Base-by-base conservation (phyloP, 139 green algal genomes). In the Desmodesmus armatus region DNA sequence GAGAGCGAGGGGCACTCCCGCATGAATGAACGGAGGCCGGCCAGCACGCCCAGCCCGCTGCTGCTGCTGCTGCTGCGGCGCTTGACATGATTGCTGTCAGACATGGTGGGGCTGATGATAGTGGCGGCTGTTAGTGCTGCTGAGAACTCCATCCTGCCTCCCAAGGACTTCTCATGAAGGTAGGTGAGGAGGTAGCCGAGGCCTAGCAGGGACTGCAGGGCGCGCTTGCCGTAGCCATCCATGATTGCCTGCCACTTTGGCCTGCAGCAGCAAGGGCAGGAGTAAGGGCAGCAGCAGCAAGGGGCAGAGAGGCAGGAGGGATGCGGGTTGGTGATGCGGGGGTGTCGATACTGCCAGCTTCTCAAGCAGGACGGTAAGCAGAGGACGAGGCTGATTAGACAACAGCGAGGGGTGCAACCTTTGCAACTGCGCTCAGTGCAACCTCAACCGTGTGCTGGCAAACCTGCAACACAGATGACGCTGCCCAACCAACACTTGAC, bases 161-260 rank as follows among this genome's bases (percentile, higher is more conserved):
- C 75, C 0, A 71, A 19, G 17, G 70, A 53, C 75, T 71, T 82
- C 53, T 82, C 75, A 17, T 82, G 75, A 29, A 82, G 37, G 5
- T 71, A 35, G 37, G 75, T 82, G 21, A 82, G 75, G 19, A 82
- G 75, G 75, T 82, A 82, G 53, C 75, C 75, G 40, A 82, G 71
- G 0, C 75, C 75, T 7, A 82, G 35, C 35, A 82, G 75, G 4
- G 75, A 33, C 11, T 71, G 53, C 51, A 82, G 70, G 51, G 75
- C 75, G 11, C 75, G 53, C 53, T 37, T 69, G 51, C 49, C 75
- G 27, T 43, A 75, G 35, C 67, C 67, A 9, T 31, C 13, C 27
- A 15, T 53, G 19, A 51, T 17, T 15, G 33, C 40, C 23, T 33
- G 3, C 5, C n/a, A 75, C 21, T 37, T 31, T 4, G 67, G 67